phyloP scores from a whole-genome alignment of 163 green algal genomes.

The Chloromonas sp. region DNA sequence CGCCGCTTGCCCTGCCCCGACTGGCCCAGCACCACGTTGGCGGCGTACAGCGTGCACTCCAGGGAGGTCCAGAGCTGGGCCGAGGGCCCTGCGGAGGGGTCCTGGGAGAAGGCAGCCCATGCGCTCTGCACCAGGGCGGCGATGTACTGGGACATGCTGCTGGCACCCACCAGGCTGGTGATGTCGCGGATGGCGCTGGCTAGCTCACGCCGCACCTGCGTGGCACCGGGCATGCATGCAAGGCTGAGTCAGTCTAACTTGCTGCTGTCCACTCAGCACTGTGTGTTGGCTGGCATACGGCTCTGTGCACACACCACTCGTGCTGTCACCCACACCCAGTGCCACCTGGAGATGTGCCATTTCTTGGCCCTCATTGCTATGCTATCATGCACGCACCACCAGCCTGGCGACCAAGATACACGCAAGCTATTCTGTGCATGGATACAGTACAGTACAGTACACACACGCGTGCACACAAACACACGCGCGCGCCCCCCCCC shows the following conservation, averaged over 20 bases:
- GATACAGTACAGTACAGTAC: too few relatives aligned
- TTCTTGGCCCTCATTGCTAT: too few relatives aligned
- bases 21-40: conserved; percentile 42
- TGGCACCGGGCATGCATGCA: too few relatives aligned
- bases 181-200: conserved; percentile 41
- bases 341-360: too few relatives aligned
- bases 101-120: background rate
- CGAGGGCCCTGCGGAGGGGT: background rate
- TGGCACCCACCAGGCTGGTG: conserved; percentile 26
- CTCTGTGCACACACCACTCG: background rate
- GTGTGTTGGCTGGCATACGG: background rate
- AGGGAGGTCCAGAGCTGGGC: conserved; percentile 20
- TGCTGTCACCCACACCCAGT: background rate
- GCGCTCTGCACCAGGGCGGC: conserved; percentile 7
- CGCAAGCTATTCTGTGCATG: too few relatives aligned
- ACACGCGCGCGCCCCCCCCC: too few relatives aligned
- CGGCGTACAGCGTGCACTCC: conserved; percentile 43
- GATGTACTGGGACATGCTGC: conserved; percentile 26
- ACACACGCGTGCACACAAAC: too few relatives aligned
- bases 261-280: background rate
- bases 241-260: background rate
- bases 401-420: too few relatives aligned
- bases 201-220: conserved; percentile 45
- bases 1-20: background rate
- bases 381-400: too few relatives aligned